Evolutionary conservation across 257 asterid genomes (phyloP).

Genomic region (Fraxinus quadrangulata): DNA sequence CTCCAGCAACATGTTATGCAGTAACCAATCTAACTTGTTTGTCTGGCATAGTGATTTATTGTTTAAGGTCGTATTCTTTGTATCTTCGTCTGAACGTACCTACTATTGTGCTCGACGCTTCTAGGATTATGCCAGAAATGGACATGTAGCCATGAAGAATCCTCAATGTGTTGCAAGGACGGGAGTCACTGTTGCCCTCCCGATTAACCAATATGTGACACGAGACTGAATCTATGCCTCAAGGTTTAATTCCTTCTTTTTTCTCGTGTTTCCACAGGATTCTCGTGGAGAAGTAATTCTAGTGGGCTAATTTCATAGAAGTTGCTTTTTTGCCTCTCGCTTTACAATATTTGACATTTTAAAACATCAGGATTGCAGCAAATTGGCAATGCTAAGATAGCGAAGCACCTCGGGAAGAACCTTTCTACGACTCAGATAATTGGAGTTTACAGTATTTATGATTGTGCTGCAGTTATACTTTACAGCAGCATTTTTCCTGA

Average conservation of each 20-base stretch:
- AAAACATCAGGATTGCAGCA: slow-evolving; percentile 44
- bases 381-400: slow-evolving; percentile 56
- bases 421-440: slow-evolving; percentile 30
- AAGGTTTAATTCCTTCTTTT: slow-evolving; percentile 42
- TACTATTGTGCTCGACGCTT: slow-evolving; percentile 68
- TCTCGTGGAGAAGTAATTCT: not conserved
- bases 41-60: too few species aligned
- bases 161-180: slow-evolving; percentile 80
- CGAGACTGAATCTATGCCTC: slow-evolving; percentile 49
- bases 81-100: slow-evolving; percentile 23
- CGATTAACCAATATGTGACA: slow-evolving; percentile 75
- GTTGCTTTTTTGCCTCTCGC: too few species aligned
- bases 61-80: too few species aligned
- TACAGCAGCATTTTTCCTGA: slow-evolving; percentile 7
- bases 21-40: too few species aligned
- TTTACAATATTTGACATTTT: not conserved
- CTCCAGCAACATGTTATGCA: too few species aligned
- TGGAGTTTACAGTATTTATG: not conserved
- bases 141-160: slow-evolving; percentile 70
- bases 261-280: not conserved
- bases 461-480: not conserved
- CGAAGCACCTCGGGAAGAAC: slow-evolving; percentile 36
- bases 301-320: not conserved
- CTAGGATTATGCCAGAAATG: slow-evolving; percentile 76
- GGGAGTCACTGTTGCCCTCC: slow-evolving; percentile 66